Percentiles rank a stretch among this genome's conserved stretches.
phyloP scores from a whole-genome alignment of 352 stramenopile genomes.

The Thraustochytrium striatum region DNA sequence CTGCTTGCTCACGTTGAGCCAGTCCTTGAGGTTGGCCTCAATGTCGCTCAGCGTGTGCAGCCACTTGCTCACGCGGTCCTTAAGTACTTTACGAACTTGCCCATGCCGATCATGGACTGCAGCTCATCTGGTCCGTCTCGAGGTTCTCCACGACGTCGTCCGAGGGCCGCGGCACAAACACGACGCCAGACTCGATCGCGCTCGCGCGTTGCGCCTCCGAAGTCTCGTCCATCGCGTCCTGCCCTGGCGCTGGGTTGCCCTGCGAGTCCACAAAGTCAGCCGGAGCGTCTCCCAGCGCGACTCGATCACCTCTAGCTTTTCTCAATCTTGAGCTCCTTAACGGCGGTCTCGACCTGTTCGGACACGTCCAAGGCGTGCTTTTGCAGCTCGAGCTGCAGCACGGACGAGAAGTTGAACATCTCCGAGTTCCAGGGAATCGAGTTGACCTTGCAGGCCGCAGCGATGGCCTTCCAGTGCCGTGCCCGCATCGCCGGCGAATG shows the following conservation, averaged over 20 bases:
- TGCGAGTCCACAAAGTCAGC: conserved; percentile 76
- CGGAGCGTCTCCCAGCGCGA: conserved; percentile 80
- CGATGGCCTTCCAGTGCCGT: conserved; percentile 88
- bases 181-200: conserved; percentile 54
- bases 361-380: conserved; percentile 83
- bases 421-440: conserved; percentile 60
- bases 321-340: conserved; percentile 99
- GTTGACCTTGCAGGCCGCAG: conserved; percentile 53
- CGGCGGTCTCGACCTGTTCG: conserved; percentile 93
- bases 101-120: conserved; percentile 96
- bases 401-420: conserved; percentile 76
- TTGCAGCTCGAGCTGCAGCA: conserved; percentile 74
- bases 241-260: conserved; percentile 83
- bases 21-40: conserved; percentile 93
- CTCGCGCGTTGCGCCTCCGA: not conserved
- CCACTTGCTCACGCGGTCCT: conserved; percentile 94
- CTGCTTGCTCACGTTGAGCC: conserved; percentile 97
- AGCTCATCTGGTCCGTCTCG: conserved; percentile 97
- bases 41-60: conserved; percentile 96
- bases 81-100: conserved; percentile 96
- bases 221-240: conserved; percentile 58
- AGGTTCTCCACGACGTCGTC: conserved; percentile 97
- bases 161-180: conserved; percentile 82
- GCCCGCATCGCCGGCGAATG: conserved; percentile 98
- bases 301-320: conserved; percentile 89